phyloP scores from a whole-genome alignment of 2,329 filamentous ascomycete species.

The Colletotrichum zoysiae region DNA sequence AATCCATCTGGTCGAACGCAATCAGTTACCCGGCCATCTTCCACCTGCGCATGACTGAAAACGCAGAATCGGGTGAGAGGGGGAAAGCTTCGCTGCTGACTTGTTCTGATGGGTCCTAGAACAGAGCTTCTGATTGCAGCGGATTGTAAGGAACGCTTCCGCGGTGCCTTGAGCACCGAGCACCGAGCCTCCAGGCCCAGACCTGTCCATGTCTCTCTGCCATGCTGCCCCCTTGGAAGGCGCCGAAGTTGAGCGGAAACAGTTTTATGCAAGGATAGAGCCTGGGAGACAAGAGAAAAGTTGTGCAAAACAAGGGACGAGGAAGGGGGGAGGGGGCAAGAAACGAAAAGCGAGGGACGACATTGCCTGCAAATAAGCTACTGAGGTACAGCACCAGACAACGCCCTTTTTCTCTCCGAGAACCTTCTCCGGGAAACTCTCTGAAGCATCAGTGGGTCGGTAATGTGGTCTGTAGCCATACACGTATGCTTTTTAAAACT shows the following conservation, averaged over 20 bases:
- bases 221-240: conserved; percentile 14
- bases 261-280: conserved; percentile 33
- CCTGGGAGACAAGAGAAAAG: conserved; percentile 23
- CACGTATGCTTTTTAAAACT: conserved; percentile 11
- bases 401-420: conserved; percentile 13
- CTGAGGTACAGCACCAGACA: no score
- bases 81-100: conserved; percentile 36
- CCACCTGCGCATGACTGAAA: conserved; percentile 11
- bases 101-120: conserved; percentile 34
- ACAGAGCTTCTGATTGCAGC: conserved; percentile 39
- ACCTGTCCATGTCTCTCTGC: conserved; percentile 35
- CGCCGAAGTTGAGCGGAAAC: conserved; percentile 36
- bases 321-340: neutral
- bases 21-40: neutral
- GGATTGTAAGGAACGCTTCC: conserved; percentile 37
- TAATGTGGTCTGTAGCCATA: neutral
- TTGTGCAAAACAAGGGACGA: neutral
- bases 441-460: conserved; percentile 1
- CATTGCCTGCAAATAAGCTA: neutral
- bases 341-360: conserved; percentile 8
- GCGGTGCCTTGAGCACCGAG: conserved; percentile 36
- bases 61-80: conserved; percentile 23
- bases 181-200: conserved; percentile 33
- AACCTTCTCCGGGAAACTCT: neutral
- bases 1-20: neutral